Conservation (phyloP, 371 early-diverging fungal genomes). For the Chytridium lagenaria region DNA sequence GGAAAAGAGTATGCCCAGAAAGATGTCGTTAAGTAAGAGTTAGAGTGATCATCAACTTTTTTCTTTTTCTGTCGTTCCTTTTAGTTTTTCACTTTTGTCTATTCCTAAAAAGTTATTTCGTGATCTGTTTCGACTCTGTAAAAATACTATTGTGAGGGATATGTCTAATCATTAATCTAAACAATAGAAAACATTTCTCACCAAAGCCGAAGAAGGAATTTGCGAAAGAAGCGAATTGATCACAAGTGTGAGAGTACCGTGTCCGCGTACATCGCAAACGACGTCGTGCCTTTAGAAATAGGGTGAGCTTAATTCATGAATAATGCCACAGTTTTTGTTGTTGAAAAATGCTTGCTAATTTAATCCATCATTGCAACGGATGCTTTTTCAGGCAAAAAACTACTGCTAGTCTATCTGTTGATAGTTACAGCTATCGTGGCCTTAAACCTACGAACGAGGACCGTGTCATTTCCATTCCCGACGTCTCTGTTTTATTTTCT, state of each 20-base stretch:
- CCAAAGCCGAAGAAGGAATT: slow-evolving; percentile 7
- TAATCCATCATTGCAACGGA: too few relatives aligned
- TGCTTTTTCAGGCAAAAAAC: too few relatives aligned
- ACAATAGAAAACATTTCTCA: background rate
- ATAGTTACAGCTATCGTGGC: slow-evolving; percentile 19
- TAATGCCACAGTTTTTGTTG: too few relatives aligned
- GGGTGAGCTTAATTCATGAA: background rate
- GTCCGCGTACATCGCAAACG: background rate
- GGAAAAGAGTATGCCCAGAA: background rate
- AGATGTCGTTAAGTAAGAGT: slow-evolving; percentile 1
- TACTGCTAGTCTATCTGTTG: too few relatives aligned
- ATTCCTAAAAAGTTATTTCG: too few relatives aligned
- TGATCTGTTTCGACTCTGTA: too few relatives aligned
- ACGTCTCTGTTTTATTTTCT: background rate
- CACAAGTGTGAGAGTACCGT: background rate
- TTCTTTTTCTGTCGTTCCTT: background rate
- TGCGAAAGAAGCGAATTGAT: background rate
- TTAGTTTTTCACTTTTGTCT: background rate
- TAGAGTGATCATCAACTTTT: background rate
- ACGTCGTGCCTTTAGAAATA: background rate
- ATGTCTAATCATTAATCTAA: too few relatives aligned
- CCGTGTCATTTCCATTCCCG: slow-evolving; percentile 12
- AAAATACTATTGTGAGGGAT: too few relatives aligned
- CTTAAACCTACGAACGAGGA: slow-evolving; percentile 27
- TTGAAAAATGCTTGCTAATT: background rate